These are phyloP conservation scores for Camellia oleifera DNA, from an alignment of 179 eudicot species.

Conservation along the genomic window DNA sequence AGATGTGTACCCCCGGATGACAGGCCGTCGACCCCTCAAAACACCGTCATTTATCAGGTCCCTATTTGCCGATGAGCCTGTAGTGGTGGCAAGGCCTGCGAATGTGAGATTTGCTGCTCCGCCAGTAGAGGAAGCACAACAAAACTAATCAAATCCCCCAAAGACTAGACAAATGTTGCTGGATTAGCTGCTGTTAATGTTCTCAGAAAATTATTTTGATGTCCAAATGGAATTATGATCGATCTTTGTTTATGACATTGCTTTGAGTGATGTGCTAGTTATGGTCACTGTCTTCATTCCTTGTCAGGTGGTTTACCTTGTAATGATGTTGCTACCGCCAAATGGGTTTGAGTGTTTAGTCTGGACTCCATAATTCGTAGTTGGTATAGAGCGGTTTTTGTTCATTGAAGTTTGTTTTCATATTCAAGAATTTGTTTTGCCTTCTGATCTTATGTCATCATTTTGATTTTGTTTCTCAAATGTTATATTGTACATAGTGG, in stretches of 20 bases:
- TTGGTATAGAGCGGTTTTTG: neutral
- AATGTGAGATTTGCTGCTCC: conserved; percentile 86
- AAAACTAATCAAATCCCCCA: conserved; percentile 26
- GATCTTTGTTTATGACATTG: neutral
- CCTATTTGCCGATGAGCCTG: conserved; percentile 87
- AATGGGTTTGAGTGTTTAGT: neutral
- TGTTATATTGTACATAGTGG: neutral
- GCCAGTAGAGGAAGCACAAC: conserved; percentile 50
- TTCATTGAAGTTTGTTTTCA: neutral
- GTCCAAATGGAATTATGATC: neutral
- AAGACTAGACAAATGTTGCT: neutral
- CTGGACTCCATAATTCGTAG: neutral
- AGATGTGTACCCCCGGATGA: conserved; percentile 93
- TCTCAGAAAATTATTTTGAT: neutral
- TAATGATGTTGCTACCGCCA: neutral
- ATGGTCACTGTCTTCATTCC: neutral
- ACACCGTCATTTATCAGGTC: conserved; percentile 78
- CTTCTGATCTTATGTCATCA: neutral
- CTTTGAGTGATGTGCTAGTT: neutral
- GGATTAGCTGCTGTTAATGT: neutral
- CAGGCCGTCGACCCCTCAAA: conserved; percentile 80
- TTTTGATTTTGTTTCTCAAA: neutral
- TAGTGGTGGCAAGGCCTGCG: conserved; percentile 71
- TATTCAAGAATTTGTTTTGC: neutral
- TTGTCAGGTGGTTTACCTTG: conserved; percentile 1